These are phyloP conservation scores for Chytridium lagenaria DNA, from an alignment of 371 early-diverging fungal species.

Conservation along the genomic window DNA sequence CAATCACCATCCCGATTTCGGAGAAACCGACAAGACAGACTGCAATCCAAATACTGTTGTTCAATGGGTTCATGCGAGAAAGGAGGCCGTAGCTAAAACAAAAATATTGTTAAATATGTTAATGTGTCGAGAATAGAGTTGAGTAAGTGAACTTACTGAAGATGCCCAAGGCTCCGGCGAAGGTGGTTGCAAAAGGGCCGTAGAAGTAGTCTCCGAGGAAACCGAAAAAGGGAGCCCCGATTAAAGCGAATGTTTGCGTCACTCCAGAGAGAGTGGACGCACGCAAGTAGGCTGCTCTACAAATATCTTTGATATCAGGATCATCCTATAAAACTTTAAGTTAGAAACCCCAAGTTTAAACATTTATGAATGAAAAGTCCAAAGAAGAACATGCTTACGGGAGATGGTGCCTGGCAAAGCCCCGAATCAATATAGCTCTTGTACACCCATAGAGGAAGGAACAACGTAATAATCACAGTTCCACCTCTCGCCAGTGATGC, in stretches of 20 bases:
- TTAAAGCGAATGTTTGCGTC: slow-evolving; percentile 72
- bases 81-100: slow-evolving; percentile 46
- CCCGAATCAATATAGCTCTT: slow-evolving; percentile 65
- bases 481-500: slow-evolving; percentile 71
- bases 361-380: neutral
- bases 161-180: slow-evolving; percentile 63
- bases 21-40: slow-evolving; percentile 71
- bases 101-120: neutral
- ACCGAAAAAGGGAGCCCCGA: slow-evolving; percentile 72
- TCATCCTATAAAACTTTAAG: slow-evolving; percentile 19
- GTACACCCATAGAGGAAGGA: slow-evolving; percentile 77
- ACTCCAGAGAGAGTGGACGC: slow-evolving; percentile 71
- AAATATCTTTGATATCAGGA: slow-evolving; percentile 41
- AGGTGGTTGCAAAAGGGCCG: slow-evolving; percentile 57
- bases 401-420: slow-evolving; percentile 50
- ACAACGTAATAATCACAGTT: slow-evolving; percentile 74
- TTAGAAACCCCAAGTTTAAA: neutral
- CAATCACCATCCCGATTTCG: slow-evolving; percentile 79
- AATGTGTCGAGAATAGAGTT: neutral
- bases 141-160: slow-evolving; percentile 50
- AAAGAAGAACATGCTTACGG: slow-evolving; percentile 13
- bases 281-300: slow-evolving; percentile 54
- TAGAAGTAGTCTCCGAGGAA: slow-evolving; percentile 51
- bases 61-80: slow-evolving; percentile 66
- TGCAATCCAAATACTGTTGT: slow-evolving; percentile 55